phyloP scores from a whole-genome alignment of 2,329 filamentous ascomycete species.

The Fusarium sulawesiense region DNA sequence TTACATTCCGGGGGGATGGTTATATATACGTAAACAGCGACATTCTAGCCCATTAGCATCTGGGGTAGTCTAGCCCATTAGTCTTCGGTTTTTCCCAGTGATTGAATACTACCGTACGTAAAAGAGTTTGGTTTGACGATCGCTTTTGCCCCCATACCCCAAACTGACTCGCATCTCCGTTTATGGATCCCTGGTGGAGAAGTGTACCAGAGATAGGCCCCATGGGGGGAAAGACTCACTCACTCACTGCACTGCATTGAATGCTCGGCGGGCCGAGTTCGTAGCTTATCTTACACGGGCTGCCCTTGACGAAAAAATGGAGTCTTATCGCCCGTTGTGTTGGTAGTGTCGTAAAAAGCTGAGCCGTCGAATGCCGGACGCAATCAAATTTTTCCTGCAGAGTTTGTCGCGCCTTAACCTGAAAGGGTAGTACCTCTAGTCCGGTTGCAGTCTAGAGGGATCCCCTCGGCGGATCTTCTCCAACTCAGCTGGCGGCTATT shows the following conservation, averaged over 20 bases:
- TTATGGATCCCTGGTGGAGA: slow-evolving; percentile 24
- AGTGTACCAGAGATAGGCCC: slow-evolving; percentile 16
- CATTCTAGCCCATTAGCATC: slow-evolving; percentile 6
- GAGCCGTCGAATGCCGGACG: slow-evolving; percentile 27
- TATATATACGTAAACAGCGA: slow-evolving; percentile 22
- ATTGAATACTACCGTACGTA: slow-evolving; percentile 7
- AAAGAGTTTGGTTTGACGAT: slow-evolving; percentile 31
- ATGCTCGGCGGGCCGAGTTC: slow-evolving; percentile 18
- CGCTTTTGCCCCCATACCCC: slow-evolving; percentile 24
- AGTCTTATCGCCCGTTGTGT: slow-evolving; percentile 14
- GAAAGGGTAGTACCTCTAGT: background rate
- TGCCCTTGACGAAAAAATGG: background rate
- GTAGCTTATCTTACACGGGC: slow-evolving; percentile 25
- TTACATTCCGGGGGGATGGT: slow-evolving; percentile 1
- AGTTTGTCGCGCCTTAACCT: slow-evolving; percentile 25
- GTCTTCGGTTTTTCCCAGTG: too few species aligned
- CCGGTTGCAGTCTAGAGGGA: background rate
- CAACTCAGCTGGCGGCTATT: slow-evolving; percentile 29
- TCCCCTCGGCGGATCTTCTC: slow-evolving; percentile 17
- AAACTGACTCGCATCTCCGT: slow-evolving; percentile 38
- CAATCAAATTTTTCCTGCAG: slow-evolving; percentile 26
- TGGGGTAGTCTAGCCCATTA: slow-evolving; percentile 10
- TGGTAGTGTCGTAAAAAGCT: background rate
- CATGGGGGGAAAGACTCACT: slow-evolving; percentile 19
- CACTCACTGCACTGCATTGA: background rate